Evolutionary conservation across 768 basidiomycete genomes (phyloP).

Genomic region (Asterophora parasitica): DNA sequence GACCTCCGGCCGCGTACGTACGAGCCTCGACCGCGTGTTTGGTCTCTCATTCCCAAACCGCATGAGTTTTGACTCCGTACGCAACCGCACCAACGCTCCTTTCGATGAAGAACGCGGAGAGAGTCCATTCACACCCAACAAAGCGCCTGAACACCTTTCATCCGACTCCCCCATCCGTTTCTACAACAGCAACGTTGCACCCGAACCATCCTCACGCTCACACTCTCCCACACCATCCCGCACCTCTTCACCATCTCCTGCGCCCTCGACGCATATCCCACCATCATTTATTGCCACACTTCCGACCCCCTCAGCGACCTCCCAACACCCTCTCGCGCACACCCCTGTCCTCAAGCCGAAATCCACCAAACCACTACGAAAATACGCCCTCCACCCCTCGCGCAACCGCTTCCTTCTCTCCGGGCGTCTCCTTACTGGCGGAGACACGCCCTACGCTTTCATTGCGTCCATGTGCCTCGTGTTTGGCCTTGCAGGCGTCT

Average conservation of each 20-base stretch:
- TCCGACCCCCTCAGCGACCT: constrained; percentile 5
- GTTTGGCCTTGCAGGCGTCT: constrained; percentile 67
- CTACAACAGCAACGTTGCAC: constrained; percentile 12
- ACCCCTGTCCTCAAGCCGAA: constrained; percentile 31
- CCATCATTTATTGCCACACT: constrained; percentile 19
- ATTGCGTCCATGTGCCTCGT: constrained; percentile 56
- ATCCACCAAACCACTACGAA: constrained; percentile 42
- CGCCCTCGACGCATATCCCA: constrained; percentile 4
- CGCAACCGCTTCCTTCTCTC: constrained; percentile 70
- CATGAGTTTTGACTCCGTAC: constrained; percentile 47
- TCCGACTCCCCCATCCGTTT: constrained; percentile 26
- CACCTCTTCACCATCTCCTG: constrained; percentile 15
- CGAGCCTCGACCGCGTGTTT: constrained; percentile 57
- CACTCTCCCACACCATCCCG: constrained; percentile 21
- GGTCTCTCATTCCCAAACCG: constrained; percentile 46
- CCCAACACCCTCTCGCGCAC: constrained; percentile 29
- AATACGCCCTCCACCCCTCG: constrained; percentile 64
- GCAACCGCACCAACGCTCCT: constrained; percentile 13
- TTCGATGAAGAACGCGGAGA: constrained; percentile 13
- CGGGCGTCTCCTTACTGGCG: constrained; percentile 76
- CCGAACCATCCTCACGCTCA: constrained; percentile 25
- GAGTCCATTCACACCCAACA: constrained; percentile 2
- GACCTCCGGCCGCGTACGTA: constrained; percentile 40
- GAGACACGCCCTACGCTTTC: constrained; percentile 84
- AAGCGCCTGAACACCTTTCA: constrained; percentile 19